phyloP scores from a whole-genome alignment of 2,329 filamentous ascomycete genomes.

The Xylaria sp. region DNA sequence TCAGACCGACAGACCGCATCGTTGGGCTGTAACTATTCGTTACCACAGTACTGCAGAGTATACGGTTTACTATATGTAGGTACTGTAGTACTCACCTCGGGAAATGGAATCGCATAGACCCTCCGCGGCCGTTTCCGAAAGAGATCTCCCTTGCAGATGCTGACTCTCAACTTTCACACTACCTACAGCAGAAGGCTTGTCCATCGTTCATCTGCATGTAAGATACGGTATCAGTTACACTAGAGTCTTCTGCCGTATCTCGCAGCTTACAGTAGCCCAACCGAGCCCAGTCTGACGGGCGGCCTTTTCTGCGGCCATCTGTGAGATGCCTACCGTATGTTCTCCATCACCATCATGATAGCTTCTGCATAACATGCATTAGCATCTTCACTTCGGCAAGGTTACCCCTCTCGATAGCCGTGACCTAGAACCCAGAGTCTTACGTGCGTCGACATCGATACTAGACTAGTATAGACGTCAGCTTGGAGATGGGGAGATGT shows the following conservation, averaged over 20 bases:
- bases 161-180: conserved; percentile 1
- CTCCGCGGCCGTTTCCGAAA: conserved; percentile 22
- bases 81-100: neutral
- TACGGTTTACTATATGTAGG: too few relatives aligned
- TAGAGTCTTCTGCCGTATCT: neutral
- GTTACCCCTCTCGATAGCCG: neutral
- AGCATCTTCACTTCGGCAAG: conserved; percentile 10
- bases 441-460: neutral
- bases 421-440: neutral
- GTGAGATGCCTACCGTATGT: conserved; percentile 21
- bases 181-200: conserved; percentile 8
- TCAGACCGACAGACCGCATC: too few relatives aligned
- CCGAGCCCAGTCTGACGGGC: conserved; percentile 27
- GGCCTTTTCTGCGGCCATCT: conserved; percentile 45
- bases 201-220: conserved; percentile 29
- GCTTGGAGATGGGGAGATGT: too few relatives aligned
- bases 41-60: too few relatives aligned
- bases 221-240: neutral
- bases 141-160: conserved; percentile 24
- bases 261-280: conserved; percentile 19
- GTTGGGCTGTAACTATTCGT: too few relatives aligned
- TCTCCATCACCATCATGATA: neutral
- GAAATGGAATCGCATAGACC: neutral
- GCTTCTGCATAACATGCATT: conserved; percentile 29
- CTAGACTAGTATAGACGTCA: too few relatives aligned